Evolutionary conservation across 805 yeast genomes (phyloP).

Genomic region (Metschnikowia vanudenii): DNA sequence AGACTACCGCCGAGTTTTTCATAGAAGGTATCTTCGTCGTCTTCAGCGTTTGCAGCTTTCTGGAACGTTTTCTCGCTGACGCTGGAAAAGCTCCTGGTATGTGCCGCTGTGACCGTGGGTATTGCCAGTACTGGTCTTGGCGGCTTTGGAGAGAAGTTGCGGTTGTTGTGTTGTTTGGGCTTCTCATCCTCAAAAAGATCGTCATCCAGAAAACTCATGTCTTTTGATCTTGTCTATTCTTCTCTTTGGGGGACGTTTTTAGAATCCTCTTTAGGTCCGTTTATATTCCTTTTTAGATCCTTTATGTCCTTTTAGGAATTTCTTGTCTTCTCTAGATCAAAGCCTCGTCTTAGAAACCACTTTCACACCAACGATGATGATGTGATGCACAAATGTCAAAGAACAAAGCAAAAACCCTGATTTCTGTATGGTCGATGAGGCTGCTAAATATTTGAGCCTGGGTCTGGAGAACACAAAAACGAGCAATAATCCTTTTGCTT

Average conservation of each 20-base stretch:
- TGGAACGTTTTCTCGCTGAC: constrained; percentile 11
- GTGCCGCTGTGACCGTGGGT: constrained; percentile 2
- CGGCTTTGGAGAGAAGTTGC: not conserved
- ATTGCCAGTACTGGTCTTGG: constrained; percentile 3
- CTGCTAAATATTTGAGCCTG: too few species aligned
- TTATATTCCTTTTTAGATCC: not conserved
- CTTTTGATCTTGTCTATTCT: not conserved
- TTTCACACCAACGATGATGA: too few species aligned
- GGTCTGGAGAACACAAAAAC: too few species aligned
- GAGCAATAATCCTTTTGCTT: too few species aligned
- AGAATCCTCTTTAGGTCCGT: too few species aligned
- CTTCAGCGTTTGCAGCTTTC: constrained; percentile 9
- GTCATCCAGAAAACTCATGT: constrained; percentile 17
- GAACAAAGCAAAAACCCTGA: too few species aligned
- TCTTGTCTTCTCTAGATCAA: too few species aligned
- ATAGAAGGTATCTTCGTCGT: constrained; percentile 18
- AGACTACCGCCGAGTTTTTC: constrained; percentile 21
- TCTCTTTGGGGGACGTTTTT: too few species aligned
- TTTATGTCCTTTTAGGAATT: too few species aligned
- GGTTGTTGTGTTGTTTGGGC: constrained; percentile 2
- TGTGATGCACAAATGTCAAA: too few species aligned
- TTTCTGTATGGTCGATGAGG: too few species aligned
- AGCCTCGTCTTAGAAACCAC: too few species aligned
- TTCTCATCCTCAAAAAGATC: constrained; percentile 21
- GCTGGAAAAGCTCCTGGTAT: constrained; percentile 11